Percentiles rank a stretch among this genome's conserved stretches.
phyloP scores from a whole-genome alignment of 2,329 filamentous ascomycete genomes.

The Apiospora arundinis region DNA sequence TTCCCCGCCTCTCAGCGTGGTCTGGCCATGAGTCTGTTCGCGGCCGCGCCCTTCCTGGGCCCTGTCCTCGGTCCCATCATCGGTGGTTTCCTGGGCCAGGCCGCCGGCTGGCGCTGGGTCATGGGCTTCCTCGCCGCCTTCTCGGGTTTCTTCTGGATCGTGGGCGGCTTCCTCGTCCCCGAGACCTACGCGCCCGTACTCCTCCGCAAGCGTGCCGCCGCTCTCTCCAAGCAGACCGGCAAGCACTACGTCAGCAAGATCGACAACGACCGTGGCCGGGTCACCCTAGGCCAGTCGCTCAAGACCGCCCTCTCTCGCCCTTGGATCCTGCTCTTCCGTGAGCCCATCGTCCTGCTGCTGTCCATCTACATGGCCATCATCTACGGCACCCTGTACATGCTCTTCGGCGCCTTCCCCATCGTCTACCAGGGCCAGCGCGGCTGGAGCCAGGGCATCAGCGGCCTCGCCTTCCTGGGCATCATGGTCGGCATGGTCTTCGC shows the following conservation, averaged over 20 bases:
- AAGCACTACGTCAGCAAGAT: conserved; percentile 59
- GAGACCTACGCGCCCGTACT: conserved; percentile 65
- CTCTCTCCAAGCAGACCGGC: conserved; percentile 55
- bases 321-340: conserved; percentile 70
- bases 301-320: conserved; percentile 64
- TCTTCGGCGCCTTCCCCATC: conserved; percentile 65
- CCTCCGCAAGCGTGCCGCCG: conserved; percentile 55
- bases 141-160: conserved; percentile 62
- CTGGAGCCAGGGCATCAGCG: conserved; percentile 62
- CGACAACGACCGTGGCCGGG: conserved; percentile 45
- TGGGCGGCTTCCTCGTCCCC: conserved; percentile 54
- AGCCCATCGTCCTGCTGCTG: conserved; percentile 71
- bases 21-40: conserved; percentile 65
- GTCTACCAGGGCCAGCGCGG: conserved; percentile 65
- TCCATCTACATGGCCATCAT: conserved; percentile 69
- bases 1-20: conserved; percentile 54
- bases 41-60: conserved; percentile 69
- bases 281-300: conserved; percentile 54
- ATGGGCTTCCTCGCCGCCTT: conserved; percentile 67
- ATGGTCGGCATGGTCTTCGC: conserved; percentile 67
- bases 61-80: conserved; percentile 67
- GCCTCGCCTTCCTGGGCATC: conserved; percentile 71
- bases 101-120: conserved; percentile 71
- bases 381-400: conserved; percentile 61
- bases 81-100: conserved; percentile 67